Evolutionary conservation across 2,329 filamentous ascomycete genomes (phyloP), one percentile per base, ranked within the genome.

Genomic region (Grosmannia huntii): DNA sequence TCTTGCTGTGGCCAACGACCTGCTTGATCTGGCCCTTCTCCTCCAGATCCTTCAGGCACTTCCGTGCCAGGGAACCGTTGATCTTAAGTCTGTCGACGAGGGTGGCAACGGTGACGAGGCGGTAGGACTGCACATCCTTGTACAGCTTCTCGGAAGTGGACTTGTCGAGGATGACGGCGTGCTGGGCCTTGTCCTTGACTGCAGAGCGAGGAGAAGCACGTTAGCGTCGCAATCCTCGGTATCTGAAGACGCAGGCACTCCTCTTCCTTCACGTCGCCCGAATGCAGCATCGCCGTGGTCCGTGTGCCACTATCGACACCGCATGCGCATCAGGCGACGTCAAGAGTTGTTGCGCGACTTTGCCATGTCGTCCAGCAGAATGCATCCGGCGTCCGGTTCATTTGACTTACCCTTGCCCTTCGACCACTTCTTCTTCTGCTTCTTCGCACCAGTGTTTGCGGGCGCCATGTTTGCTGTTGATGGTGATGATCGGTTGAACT

Each of bases 101-200:
- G 70, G 90, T 92, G 72, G 94, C 91, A 72, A 97, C 88, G 74
- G 94, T 97, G 80, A 99, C 90, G 76, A 99, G 90, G 74, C 94
- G 90, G 88, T 97, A 99, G 66, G 94, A 96, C 80, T 97, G 94
- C 71, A 99, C 95, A 85, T 99, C 94, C 84, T 99, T 99, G 84
- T 96, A 88, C 77, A 99, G 90, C 84, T 95, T 96, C 80, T 99
- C 94, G 68, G 87, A 88, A 73, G 87, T 96, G 79, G 82, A 74
- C 86, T 99, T 99, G 84, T 99, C 94, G 80, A 99, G 90, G 74
- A 97, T 83, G 78, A 99, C 94, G 77, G 89, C 89, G 85, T 99
- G 94, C 78, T 97, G 88, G 79, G 94, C 92, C 91, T 99, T 99
- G 86, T 99, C 94, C 94, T 99, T 99, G 83, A 99, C 94, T 71